Base-by-base conservation (phyloP, 768 basidiomycete species). In the Rhizopogon vesiculosus region DNA sequence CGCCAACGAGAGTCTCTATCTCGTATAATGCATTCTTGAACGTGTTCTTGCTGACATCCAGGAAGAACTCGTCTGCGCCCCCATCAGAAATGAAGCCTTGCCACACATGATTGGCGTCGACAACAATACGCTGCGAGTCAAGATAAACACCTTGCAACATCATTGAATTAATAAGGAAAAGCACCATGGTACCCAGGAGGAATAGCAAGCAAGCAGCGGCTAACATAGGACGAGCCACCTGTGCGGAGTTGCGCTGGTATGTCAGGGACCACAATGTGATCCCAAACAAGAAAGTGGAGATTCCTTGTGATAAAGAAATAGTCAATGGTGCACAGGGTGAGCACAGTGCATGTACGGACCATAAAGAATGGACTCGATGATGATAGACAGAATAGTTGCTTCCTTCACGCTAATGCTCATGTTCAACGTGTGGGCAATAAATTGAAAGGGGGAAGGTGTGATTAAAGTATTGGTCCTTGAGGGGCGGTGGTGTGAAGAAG, bases 1-100 rank as follows among this genome's bases (percentile, higher is more conserved):
- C 62, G 19, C 56, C 61, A 0, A 63, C 40, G 7, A 62, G 28
- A 16, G 58, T 62, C 45, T 62, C 53, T 16, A 53, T 2, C 7
- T 28, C 31, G 46, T 58, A 62, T 10, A 57, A 10, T 8, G 56
- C 48, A 53, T 56, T 62, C 19, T 56, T 58, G 19, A 59, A 48
- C 9, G 53, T 54, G 29, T 31, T 44, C 43, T 45, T 31, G n/a
- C 43, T 45, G 29, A 54, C 38, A 39, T 54, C 44, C 13, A 7
- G 12, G 19, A 54, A 54, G 44, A 38, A 54, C 33, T 10, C 5
- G 42, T 44, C 31, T 18, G 44, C n/a, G 28, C 16, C n/a, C 42
- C 15, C 22, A 13, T 16, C 45, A 25, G 53, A 18, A 29, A 54
- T 25, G 43, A 51, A 54, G 12, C 53, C 53, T 33, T 28, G 25